Conservation (phyloP, 345 rosid genomes). For the Camelina sativa region DNA sequence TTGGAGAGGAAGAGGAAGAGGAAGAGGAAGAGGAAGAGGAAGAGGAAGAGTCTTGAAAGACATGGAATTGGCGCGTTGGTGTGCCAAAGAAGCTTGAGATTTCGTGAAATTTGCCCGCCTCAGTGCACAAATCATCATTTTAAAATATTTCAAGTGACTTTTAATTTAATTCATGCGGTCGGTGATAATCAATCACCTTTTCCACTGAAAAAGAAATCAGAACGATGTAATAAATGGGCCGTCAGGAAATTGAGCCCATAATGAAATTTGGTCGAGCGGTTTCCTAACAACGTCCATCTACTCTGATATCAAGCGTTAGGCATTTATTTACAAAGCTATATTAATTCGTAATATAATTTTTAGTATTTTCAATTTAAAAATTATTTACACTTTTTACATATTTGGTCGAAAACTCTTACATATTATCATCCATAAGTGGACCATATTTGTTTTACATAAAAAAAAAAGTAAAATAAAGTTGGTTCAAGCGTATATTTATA, state of each 20-base stretch:
- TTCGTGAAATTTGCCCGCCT: conserved; percentile 34
- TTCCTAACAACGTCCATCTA: conserved; percentile 12
- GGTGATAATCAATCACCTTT: not conserved
- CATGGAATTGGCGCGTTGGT: conserved; percentile 31
- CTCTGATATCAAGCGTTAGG: not conserved
- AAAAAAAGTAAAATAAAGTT: conserved; percentile 10
- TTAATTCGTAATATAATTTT: no score
- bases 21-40: not conserved
- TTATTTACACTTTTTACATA: no score
- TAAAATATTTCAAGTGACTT: not conserved
- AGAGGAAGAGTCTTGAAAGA: conserved; percentile 22
- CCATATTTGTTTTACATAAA: no score
- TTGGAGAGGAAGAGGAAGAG: not conserved
- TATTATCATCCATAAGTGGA: no score
- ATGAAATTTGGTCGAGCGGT: conserved; percentile 15
- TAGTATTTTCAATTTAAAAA: no score
- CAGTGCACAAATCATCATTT: not conserved
- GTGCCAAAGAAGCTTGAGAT: conserved; percentile 15
- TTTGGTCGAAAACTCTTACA: no score
- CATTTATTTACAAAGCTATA: no score
- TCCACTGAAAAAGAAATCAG: not conserved
- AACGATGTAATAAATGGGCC: conserved; percentile 2
- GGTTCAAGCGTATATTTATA: not conserved
- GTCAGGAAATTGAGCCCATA: not conserved
- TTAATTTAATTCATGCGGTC: not conserved